These are phyloP conservation scores for Pichia sp. DNA, from an alignment of 1,139 yeast genomes.

Conservation along the genomic window DNA sequence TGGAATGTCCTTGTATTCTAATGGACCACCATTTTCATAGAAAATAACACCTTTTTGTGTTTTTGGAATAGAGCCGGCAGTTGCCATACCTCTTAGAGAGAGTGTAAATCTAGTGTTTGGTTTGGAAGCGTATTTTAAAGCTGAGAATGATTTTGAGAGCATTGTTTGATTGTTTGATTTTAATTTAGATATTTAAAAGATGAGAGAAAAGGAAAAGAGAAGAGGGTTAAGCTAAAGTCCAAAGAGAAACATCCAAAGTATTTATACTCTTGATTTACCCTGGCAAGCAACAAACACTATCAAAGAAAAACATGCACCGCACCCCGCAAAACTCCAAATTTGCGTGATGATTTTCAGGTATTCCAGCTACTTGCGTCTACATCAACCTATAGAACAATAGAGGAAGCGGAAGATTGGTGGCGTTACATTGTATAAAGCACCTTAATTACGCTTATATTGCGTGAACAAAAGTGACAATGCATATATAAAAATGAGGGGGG, in stretches of 20 bases:
- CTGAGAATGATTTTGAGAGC: slow-evolving; percentile 1
- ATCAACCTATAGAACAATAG: background rate
- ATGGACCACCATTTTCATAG: slow-evolving; percentile 37
- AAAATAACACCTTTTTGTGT: slow-evolving; percentile 41
- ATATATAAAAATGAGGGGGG: no score
- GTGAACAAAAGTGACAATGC: background rate
- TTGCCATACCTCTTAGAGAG: slow-evolving; percentile 5
- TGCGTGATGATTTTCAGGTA: background rate
- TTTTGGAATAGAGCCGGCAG: slow-evolving; percentile 26
- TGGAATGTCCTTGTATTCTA: slow-evolving; percentile 53
- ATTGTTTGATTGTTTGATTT: slow-evolving; percentile 1
- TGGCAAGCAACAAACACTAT: background rate
- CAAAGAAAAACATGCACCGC: background rate
- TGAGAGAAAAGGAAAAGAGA: background rate
- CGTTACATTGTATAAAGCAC: background rate
- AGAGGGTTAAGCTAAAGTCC: background rate
- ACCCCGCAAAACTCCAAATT: background rate
- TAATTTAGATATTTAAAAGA: background rate
- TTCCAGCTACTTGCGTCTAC: background rate
- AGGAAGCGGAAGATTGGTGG: background rate
- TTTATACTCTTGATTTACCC: background rate
- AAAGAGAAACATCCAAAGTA: background rate
- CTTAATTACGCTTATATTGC: background rate
- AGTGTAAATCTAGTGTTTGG: background rate
- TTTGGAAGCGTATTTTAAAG: background rate